Evolutionary conservation across 805 yeast genomes (phyloP), one percentile per base, ranked within the genome.

Genomic region (Barnettozyma californica): DNA sequence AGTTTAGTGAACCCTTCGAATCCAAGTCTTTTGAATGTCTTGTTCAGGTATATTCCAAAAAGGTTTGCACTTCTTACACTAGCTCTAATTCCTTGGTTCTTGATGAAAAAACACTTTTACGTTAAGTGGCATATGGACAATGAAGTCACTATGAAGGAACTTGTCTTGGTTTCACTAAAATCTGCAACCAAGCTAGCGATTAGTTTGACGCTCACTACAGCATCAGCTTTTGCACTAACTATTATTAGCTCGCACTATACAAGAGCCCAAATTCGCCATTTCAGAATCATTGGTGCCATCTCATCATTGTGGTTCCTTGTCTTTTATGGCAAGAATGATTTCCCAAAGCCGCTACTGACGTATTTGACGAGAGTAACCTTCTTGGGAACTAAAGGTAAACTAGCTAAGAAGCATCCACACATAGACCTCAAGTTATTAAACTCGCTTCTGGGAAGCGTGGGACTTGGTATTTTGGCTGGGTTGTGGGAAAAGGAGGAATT

Each of bases 1-100:
- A 35, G 58, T 48, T 4, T 48, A 20, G 23, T 56, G 46, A 52
- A 49, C 39, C 61, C 62, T 16, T 48, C 56, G 1, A 45, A 49
- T 3, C 46, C 61, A 35, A 46, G 46, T 33, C 5, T 54, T 2
- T 2, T 37, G 7, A 44, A 35, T 0, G 33, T 53, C 2, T 14
- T 59, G 16, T 26, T 36, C 8, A 35, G n/a, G 2, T 42, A 35
- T 8, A 16, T 51, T 7, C 56, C 59, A 23, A 42, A 35, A 33
- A 57, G 56, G 49, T 41, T 44, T 4, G 10, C 47, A 2, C n/a
- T 23, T 4, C 6, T 52, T 7, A 33, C 53, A 21, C 3, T 41
- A 2, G 11, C 37, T 6, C 36, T 52, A 1, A 5, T 52, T 0
- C 60, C 63, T 1, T 5, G 50, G 4, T 50, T 52, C 36, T 39